These are phyloP conservation scores for Isabelozyma pseudorhagii DNA, from an alignment of 805 yeast species.

Conservation along the genomic window DNA sequence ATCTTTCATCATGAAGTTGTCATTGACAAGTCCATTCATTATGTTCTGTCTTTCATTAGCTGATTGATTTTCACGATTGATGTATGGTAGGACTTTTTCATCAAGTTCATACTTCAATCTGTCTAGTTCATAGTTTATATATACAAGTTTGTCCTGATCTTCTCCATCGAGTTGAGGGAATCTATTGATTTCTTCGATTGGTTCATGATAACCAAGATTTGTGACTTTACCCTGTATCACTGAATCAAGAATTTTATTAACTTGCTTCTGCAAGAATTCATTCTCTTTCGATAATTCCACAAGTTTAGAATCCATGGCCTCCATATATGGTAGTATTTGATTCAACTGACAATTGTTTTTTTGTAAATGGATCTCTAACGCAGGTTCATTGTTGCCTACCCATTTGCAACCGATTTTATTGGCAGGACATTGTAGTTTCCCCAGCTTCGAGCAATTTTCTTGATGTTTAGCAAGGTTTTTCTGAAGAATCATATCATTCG, in stretches of 20 bases:
- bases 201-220: slow-evolving; percentile 46
- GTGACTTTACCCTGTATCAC: slow-evolving; percentile 49
- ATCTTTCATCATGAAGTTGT: slow-evolving; percentile 40
- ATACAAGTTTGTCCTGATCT: slow-evolving; percentile 26
- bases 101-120: slow-evolving; percentile 41
- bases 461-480: slow-evolving; percentile 39
- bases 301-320: slow-evolving; percentile 21
- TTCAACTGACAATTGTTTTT: slow-evolving; percentile 29
- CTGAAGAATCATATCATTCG: slow-evolving; percentile 38
- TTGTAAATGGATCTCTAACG: slow-evolving; percentile 33
- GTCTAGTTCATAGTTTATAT: slow-evolving; percentile 42
- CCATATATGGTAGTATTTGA: slow-evolving; percentile 24
- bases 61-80: slow-evolving; percentile 18
- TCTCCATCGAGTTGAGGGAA: slow-evolving; percentile 12
- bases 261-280: slow-evolving; percentile 36
- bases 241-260: slow-evolving; percentile 44
- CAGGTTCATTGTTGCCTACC: slow-evolving; percentile 34
- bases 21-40: slow-evolving; percentile 31
- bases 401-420: slow-evolving; percentile 48
- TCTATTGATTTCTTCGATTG: slow-evolving; percentile 43
- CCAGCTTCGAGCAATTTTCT: slow-evolving; percentile 37
- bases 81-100: slow-evolving; percentile 33
- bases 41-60: slow-evolving; percentile 25
- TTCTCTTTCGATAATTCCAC: slow-evolving; percentile 33
- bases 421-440: slow-evolving; percentile 46